Percentiles rank a stretch among this genome's conserved stretches.
Evolutionary conservation across 306 rosid genomes (phyloP).

Genomic region (Cicer judaicum): DNA sequence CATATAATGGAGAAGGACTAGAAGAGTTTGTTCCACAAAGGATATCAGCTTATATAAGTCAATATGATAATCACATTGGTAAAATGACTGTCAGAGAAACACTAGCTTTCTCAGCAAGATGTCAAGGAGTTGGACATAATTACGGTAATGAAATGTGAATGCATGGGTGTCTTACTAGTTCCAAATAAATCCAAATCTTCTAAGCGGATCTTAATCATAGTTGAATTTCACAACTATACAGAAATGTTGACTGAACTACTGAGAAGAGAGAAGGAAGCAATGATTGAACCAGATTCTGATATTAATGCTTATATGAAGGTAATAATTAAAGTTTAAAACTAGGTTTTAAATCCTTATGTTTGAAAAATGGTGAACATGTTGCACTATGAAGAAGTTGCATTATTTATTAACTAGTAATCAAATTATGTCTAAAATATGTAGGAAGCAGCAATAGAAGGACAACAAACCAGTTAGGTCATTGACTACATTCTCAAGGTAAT

Average conservation of each 20-base stretch:
- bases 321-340: neutral
- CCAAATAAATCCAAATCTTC: neutral
- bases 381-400: conserved; percentile 5
- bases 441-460: conserved; percentile 78
- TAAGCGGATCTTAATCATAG: neutral
- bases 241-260: conserved; percentile 31
- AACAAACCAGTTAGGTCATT: conserved; percentile 61
- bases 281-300: conserved; percentile 41
- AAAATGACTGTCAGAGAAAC: conserved; percentile 95
- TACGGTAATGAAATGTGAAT: conserved; percentile 49
- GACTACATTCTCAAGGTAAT: conserved; percentile 83
- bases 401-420: neutral
- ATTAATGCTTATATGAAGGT: conserved; percentile 44
- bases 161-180: too few species aligned
- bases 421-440: conserved; percentile 42
- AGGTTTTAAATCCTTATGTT: neutral
- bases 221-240: neutral
- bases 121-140: conserved; percentile 83
- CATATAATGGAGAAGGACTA: conserved; percentile 76
- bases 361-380: neutral
- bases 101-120: conserved; percentile 82
- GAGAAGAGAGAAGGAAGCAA: conserved; percentile 40
- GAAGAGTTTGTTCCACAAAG: conserved; percentile 85
- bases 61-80: conserved; percentile 78
- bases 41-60: conserved; percentile 78